A percentile compares a stretch with the other conserved stretches of the same genome.
Conservation (phyloP, 495 filamentous ascomycete genomes). For the Tuber brumale region DNA sequence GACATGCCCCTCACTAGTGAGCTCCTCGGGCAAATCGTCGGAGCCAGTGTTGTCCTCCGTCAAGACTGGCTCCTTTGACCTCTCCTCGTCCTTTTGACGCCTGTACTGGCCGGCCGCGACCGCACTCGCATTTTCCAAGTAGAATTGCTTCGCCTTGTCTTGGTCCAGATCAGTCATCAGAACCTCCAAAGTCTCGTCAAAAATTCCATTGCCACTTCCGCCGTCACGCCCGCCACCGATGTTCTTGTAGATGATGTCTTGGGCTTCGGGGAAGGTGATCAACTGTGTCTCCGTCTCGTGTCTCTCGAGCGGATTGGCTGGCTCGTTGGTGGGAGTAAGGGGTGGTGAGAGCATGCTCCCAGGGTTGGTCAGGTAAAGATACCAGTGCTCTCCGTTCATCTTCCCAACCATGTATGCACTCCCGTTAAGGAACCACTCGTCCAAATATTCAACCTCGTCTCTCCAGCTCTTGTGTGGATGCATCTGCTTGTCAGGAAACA, state of each 20-base stretch:
- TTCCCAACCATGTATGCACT: slow-evolving; percentile 99
- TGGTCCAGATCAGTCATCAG: slow-evolving; percentile 96
- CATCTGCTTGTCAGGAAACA: slow-evolving; percentile 89
- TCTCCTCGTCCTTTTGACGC: slow-evolving; percentile 53
- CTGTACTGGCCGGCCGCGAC: slow-evolving; percentile 74
- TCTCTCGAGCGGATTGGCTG: slow-evolving; percentile 40
- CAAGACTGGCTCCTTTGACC: slow-evolving; percentile 46
- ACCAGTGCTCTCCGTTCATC: slow-evolving; percentile 99
- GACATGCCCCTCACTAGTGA: slow-evolving; percentile 88
- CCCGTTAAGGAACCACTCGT: slow-evolving; percentile 80
- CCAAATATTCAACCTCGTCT: slow-evolving; percentile 85
- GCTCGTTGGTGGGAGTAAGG: slow-evolving; percentile 58
- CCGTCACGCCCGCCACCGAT: slow-evolving; percentile 45
- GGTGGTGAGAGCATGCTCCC: slow-evolving; percentile 76
- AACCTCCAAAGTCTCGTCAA: slow-evolving; percentile 92
- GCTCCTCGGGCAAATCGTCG: slow-evolving; percentile 59
- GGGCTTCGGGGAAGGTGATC: slow-evolving; percentile 49
- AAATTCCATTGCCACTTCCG: slow-evolving; percentile 41
- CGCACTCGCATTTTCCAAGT: slow-evolving; percentile 83
- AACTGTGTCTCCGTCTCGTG: slow-evolving; percentile 62
- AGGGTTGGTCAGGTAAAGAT: slow-evolving; percentile 89
- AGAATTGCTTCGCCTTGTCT: slow-evolving; percentile 92
- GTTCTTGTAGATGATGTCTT: slow-evolving; percentile 45
- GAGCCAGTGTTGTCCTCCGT: slow-evolving; percentile 44
- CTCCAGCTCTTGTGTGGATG: slow-evolving; percentile 97